Conservation (phyloP, 352 stramenopile genomes). For the Globisporangium radiosum region DNA sequence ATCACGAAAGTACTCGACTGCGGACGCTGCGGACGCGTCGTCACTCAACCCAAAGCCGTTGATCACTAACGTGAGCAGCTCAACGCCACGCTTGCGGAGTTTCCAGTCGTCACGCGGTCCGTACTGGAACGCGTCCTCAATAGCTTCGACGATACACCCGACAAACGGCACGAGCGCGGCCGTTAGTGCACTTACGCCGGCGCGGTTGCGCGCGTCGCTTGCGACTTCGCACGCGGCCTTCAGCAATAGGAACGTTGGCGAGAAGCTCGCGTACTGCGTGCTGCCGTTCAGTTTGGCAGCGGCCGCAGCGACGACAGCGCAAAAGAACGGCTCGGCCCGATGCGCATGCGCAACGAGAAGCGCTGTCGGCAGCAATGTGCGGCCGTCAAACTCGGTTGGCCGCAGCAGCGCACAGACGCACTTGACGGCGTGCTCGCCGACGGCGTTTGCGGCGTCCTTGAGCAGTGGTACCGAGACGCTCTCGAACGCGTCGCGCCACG, state of each 20-base stretch:
- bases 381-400: constrained; percentile 50
- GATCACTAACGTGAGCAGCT: constrained; percentile 42
- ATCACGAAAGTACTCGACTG: constrained; percentile 20
- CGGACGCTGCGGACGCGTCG: constrained; percentile 11
- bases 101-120: constrained; percentile 45
- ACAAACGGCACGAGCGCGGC: constrained; percentile 32
- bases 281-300: constrained; percentile 45
- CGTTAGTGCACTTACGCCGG: constrained; percentile 16
- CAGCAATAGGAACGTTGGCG: constrained; percentile 39
- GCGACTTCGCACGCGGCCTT: constrained; percentile 27
- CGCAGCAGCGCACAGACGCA: constrained; percentile 40
- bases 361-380: constrained; percentile 20
- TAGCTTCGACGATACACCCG: constrained; percentile 39
- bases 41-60: constrained; percentile 34
- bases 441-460: constrained; percentile 28
- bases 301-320: constrained; percentile 23
- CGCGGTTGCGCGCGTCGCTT: constrained; percentile 21
- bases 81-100: constrained; percentile 41
- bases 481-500: constrained; percentile 18
- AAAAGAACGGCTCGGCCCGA: constrained; percentile 31
- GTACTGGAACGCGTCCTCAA: constrained; percentile 53
- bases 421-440: constrained; percentile 39
- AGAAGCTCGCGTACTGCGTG: constrained; percentile 34
- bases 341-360: constrained; percentile 23
- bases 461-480: constrained; percentile 27